Evolutionary conservation across 2,329 filamentous ascomycete species (phyloP), one percentile per base, ranked within the genome.

Genomic region (Calonectria pauciramosa): DNA sequence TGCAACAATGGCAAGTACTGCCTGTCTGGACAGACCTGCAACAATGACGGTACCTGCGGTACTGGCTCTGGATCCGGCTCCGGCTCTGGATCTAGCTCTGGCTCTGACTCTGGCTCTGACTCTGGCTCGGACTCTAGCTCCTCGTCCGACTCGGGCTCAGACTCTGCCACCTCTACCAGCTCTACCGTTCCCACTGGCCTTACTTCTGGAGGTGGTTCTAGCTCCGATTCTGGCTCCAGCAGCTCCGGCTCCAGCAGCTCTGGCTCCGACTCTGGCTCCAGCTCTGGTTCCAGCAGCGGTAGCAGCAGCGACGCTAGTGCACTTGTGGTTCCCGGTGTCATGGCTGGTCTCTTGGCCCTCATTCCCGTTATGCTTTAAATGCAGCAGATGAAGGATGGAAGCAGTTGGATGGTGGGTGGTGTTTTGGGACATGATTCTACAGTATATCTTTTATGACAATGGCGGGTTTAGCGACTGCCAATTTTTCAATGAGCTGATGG

Each of bases 1-100:
- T 83, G 82, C 23, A 36, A 60, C 5, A 71, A 72, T 5, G 75
- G 76, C 28, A 79, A 81, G n/a, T 86, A 85, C 74, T 86, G 85
- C 70, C 76, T 70, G 30, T 44, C 74, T 60, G 83, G 83, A 20
- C 72, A 82, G 66, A 75, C 76, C 16, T 85, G 79, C 34, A n/a
- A 49, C 6, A 36, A 38, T 49, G 66, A 64, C 60, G 68, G 41
- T 59, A 20, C 26, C 18, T 3, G 73, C 13, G 11, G 34, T 41
- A 18, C 23, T 30, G 85, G 83, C 51, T 63, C 68, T 7, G 32
- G 28, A 2, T 75, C 70, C 2, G 51, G 74, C 54, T 59, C 74
- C 51, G 68, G 76, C 23, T 78, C 80, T 8, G 75, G 74, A 8
- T 74, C 73, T 6, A 34, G 68, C 60, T 77, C 74, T 1, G 75